Conservation (phyloP, 129 eudicot species). For the Helichrysum umbraculigerum region DNA sequence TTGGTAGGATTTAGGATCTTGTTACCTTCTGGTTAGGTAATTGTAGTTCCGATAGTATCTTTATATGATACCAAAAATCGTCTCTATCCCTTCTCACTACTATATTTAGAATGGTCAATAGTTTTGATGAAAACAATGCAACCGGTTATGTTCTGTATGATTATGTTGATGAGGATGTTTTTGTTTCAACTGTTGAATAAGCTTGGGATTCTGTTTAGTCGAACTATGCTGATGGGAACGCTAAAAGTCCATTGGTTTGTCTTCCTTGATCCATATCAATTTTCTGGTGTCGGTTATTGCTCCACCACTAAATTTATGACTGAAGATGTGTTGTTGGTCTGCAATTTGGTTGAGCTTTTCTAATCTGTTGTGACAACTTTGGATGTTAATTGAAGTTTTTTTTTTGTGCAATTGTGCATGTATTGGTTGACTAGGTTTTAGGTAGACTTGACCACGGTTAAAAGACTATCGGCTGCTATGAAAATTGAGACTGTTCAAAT, state of each 20-base stretch:
- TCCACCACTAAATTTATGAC: neutral
- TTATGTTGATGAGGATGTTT: conserved; percentile 6
- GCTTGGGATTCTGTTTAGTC: neutral
- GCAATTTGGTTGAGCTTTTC: neutral
- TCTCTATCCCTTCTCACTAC: neutral
- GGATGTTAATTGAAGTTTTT: neutral
- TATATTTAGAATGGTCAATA: neutral
- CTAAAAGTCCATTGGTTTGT: neutral
- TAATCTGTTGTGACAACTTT: neutral
- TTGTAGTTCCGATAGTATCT: conserved; percentile 2
- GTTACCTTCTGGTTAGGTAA: neutral
- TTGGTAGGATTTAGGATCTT: neutral
- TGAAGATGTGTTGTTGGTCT: neutral
- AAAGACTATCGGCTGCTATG: neutral
- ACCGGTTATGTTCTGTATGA: neutral
- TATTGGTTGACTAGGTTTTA: neutral
- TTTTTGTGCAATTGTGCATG: too few relatives aligned
- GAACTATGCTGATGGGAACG: neutral
- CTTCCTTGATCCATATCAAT: neutral
- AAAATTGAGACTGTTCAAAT: neutral
- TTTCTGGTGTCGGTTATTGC: neutral
- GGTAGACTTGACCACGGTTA: neutral
- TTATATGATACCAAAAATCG: neutral
- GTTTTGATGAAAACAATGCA: conserved; percentile 25
- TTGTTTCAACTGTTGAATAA: neutral